Base-by-base conservation (phyloP, 2,329 filamentous ascomycete species). In the Colletotrichum cordylinicola region DNA sequence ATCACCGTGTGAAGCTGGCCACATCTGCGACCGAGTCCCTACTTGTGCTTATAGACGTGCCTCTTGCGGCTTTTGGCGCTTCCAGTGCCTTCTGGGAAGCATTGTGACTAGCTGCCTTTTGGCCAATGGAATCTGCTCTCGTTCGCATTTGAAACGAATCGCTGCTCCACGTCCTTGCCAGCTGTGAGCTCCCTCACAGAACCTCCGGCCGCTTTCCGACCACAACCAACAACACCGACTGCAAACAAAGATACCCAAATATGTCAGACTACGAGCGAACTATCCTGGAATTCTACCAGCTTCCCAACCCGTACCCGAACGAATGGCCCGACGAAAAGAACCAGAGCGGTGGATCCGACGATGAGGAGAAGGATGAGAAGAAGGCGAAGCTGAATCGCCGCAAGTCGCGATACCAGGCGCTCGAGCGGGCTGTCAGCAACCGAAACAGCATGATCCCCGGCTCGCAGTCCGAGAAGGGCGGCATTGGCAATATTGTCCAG, bases 301-400 rank as follows among this genome's bases (percentile, higher is more conserved):
- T 98, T 65, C 90, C 93, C 56, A 94, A 90, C 16, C 89, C 94
- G 24, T 96, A 92, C 83, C 96, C 96, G 3, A 91, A 91, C 43
- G 92, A 95, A 88, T 98, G 96, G 96, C 96, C 96, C 1, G 88
- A 92, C 65, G 94, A 98, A 80, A 93, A 95, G 83, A 93, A 96
- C 82, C 90, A 93, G 72, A 92, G 91, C 81, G 93, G 94, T 83
- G 91, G 88, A 62, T 93, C 91, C 24, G 94, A 93, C 62, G 91
- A 91, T 65, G 90, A 91, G 64, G 84, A 87, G 58, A 89, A 90
- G 52, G 79, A 84, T 67, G 81, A 84, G 74, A 84, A 83, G 67
- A 88, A 88, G 82, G 84, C 87, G 68, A 88, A 89, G 79, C 80
- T 88, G 78, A 89, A 88, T 79, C 89, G 90, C 79, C 92, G 93